Evolutionary conservation across 2,329 filamentous ascomycete species (phyloP), one percentile per base, ranked within the genome.

Genomic region (Daldinia sp.): DNA sequence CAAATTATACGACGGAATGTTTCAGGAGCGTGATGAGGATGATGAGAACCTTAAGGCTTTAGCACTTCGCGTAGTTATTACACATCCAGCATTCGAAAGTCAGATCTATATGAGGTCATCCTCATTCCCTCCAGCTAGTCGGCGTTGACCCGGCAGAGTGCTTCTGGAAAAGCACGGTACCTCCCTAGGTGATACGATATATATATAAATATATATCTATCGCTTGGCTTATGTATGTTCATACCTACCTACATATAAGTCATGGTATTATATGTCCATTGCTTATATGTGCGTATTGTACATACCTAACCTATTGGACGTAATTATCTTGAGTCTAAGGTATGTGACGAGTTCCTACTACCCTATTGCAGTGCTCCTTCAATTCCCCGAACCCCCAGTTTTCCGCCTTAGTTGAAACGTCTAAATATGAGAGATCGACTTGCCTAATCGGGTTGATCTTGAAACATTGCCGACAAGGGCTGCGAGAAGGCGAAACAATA

Each of bases 331-430:
- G 7, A 37, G 35, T 39, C 26, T 51, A 51, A 54, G 51, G 33
- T 54, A 54, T 54, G 63, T 69, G 69, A 69, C 63, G 61, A 66
- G 66, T 54, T 39, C 18, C 54, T 69, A 30, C 60, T 67, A 69
- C 67, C 60, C 71, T 71, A 68, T 74, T 76, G 73, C 72, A 70
- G 72, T 60, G 65, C 68, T 74, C 75, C 74, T 76, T 72, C 73
- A 77, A 77, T 77, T 74, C 75, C 69, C 72, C 74, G 64, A 65
- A 60, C 69, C 74, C 73, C 75, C 72, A 66, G 72, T 68, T 71
- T 73, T 73, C 58, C 65, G 65, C 66, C 65, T 72, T 73, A 74
- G 72, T 75, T 73, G 74, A 76, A 75, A 75, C 74, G 71, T 73
- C 74, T 71, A 70, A 67, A 71, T 69, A 68, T 69, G 69, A 75